phyloP scores from a whole-genome alignment of 179 eudicot genomes.

The Amaranthus tricolor region DNA sequence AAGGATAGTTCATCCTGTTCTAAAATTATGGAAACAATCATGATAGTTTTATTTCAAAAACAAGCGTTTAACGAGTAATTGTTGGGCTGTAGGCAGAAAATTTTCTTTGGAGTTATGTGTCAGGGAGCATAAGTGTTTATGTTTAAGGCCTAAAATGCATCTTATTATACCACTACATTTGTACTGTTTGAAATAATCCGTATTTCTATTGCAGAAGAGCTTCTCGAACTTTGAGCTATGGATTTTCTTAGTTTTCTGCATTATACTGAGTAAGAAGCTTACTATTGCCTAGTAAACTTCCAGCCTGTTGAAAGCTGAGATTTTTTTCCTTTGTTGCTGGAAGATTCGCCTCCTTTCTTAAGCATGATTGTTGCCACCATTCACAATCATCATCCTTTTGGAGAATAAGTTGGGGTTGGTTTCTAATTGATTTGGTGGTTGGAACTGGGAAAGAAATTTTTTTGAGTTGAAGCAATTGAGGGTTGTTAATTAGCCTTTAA shows the following conservation, averaged over 20 bases:
- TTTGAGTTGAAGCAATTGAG: background rate
- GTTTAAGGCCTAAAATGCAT: background rate
- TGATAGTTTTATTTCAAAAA: background rate
- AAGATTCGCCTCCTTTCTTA: background rate
- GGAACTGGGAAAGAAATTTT: too few relatives aligned
- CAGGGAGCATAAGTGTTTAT: background rate
- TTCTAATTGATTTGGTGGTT: background rate
- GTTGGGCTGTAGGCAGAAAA: background rate
- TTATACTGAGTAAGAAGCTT: background rate
- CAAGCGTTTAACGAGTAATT: background rate
- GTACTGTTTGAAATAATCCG: background rate
- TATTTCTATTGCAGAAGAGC: background rate
- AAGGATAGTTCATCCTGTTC: background rate
- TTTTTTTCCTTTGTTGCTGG: background rate
- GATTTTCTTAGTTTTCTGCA: background rate
- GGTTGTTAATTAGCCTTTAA: background rate
- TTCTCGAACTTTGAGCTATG: background rate
- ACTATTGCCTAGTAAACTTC: background rate
- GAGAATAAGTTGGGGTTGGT: background rate
- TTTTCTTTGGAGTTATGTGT: background rate
- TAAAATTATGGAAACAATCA: background rate
- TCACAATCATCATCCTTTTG: background rate
- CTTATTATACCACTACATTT: background rate
- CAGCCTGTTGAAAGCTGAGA: background rate
- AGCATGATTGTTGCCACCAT: background rate